phyloP scores from a whole-genome alignment of 169 alveolate species.

The Amoebophrya sp. region DNA sequence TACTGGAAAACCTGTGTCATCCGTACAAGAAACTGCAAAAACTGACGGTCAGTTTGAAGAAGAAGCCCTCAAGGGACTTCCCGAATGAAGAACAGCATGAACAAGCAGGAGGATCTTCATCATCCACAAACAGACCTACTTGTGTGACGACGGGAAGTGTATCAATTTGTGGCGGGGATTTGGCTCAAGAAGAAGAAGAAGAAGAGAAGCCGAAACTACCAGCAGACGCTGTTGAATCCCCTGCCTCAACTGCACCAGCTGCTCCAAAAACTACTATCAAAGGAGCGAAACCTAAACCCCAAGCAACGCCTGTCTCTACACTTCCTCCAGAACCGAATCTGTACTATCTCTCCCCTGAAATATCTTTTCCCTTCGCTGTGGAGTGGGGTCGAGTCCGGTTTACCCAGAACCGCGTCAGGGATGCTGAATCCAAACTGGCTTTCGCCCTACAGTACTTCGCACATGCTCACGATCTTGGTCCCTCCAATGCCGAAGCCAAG shows the following conservation, averaged over 20 bases:
- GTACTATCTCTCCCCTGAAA: background rate
- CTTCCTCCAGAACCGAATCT: background rate
- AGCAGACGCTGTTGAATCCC: too few species aligned
- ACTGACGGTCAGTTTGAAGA: background rate
- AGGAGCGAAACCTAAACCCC: background rate
- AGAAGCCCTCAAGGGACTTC: background rate
- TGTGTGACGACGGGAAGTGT: too few species aligned
- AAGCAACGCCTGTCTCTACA: background rate
- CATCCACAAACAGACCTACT: background rate
- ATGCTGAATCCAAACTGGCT: background rate
- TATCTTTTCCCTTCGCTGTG: background rate
- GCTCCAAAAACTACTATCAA: background rate
- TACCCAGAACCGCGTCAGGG: background rate
- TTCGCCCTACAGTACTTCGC: background rate
- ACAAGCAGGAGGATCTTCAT: background rate
- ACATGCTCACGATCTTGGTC: background rate
- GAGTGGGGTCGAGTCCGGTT: background rate
- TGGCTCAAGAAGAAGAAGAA: background rate
- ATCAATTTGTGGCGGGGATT: too few species aligned
- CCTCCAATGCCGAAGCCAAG: background rate
- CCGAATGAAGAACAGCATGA: background rate
- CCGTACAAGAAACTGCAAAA: background rate
- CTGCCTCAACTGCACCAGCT: background rate
- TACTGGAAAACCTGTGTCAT: background rate
- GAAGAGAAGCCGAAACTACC: background rate